Base-by-base conservation (phyloP, 176 grass and related monocot species). In the Cenchrus fungigraminus region DNA sequence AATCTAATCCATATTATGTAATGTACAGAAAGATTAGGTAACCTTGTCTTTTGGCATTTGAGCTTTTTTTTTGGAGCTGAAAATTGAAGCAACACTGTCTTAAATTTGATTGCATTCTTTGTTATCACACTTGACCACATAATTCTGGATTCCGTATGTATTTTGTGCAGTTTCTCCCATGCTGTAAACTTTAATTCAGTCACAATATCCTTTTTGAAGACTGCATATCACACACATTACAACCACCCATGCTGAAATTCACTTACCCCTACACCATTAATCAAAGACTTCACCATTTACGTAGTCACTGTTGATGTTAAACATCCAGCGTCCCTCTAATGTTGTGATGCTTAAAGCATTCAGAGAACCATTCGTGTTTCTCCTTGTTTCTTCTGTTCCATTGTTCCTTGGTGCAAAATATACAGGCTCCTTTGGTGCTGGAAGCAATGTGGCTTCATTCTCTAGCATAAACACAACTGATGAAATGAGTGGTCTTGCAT, bases 401-500 rank as follows among this genome's bases (percentile, higher is more conserved):
- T 0, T 4, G 50, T 50, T 68, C 22, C 70, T 65, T 47, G 6
- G 25, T 9, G 12, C 32, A 64, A 82, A 74, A 90, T 77, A 91
- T 40, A 29, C n/a, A 8, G 86, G 79, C 40, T 58, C 31, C 45
- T 79, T 89, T 60, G 89, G 92, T 59, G 49, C 43, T 16, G 76
- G 76, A 20, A 94, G 64, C 10, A 49, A 12, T 17, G 60, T 49
- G n/a, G 8, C 40, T 68, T 78, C 79, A 45, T 65, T 94, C 60
- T 81, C 83, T 25, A 94, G 46, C 89, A 94, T 87, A 54, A 82
- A 86, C 4, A 89, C 56, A 8, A 87, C 74, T 2, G 54, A 76
- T 68, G 89, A 82, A 82, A 91, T 91, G 1, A 67, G 78, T 37
- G 92, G 92, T 71, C 89, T 73, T 12, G 43, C 76, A 63, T 54